Evolutionary conservation across 2,329 filamentous ascomycete genomes (phyloP), one percentile per base, ranked within the genome.

Genomic region (Aspergillus caelatus): DNA sequence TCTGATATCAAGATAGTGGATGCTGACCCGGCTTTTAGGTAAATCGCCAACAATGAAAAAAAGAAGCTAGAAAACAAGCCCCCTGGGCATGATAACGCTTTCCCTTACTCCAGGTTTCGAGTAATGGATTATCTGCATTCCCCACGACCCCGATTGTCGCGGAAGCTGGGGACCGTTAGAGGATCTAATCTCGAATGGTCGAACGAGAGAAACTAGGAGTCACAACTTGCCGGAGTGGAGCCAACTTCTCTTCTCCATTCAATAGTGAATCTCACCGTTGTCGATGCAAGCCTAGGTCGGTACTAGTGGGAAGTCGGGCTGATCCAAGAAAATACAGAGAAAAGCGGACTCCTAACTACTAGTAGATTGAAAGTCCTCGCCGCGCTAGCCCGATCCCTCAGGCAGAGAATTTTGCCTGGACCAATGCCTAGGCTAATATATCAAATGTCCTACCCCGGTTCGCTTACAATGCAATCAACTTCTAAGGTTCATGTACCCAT

Each of bases 31-130:
- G 43, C 28, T 19, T 34, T 58, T 39, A 50, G 23, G 57, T 48
- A 46, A 45, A 58, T 39, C 32, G 9, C 57, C 28, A 23, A 58
- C 16, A 50, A 58, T n/a, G 57, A 46, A 32, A 46, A 32, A 12
- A 23, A 3, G 45, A 26, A 48, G 45, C 45, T 48, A 48, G 45
- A 48, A 14, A 48, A 48, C 1, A 48, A 30, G 26, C 32, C 30
- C 57, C 11, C 9, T 4, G 4, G 21, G 23, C 32, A 6, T 55
- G 52, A 55, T 55, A 55, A 55, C 52, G 21, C 52, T 55, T 55
- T 54, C 8, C 32, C 32, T 55, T 55, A 55, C 52, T 39, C 52
- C 52, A 55, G 52, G 52, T 55, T 55, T 55, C 52, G 52, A 55
- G 52, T 55, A 55, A 55, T 39, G 14, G 16, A 26, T 39, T 39